Evolutionary conservation across 2,329 filamentous ascomycete genomes (phyloP).

Genomic region (Aureobasidium namibiae): DNA sequence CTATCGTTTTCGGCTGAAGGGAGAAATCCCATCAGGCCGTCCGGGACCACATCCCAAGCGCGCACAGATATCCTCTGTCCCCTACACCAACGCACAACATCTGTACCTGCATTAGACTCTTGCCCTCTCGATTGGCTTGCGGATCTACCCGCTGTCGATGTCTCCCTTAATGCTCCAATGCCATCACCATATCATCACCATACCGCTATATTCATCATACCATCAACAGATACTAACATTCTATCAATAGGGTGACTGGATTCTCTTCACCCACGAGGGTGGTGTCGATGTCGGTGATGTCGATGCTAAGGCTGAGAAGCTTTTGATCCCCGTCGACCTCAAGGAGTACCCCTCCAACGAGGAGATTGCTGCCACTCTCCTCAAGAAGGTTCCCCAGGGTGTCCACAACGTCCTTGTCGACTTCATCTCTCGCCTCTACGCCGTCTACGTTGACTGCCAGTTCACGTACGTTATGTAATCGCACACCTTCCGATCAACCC

Average conservation of each 20-base stretch:
- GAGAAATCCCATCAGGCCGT: conserved; percentile 15
- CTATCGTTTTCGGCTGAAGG: conserved; percentile 16
- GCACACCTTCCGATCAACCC: background rate
- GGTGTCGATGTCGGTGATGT: conserved; percentile 99
- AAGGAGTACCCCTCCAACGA: conserved; percentile 92
- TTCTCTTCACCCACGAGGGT: conserved; percentile 98
- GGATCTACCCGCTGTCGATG: conserved; percentile 14
- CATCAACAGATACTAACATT: background rate
- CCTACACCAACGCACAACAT: conserved; percentile 17
- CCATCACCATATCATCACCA: background rate
- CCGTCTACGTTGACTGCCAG: conserved; percentile 98
- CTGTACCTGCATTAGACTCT: conserved; percentile 12
- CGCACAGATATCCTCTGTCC: conserved; percentile 11
- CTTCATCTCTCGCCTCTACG: conserved; percentile 97
- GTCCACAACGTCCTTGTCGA: conserved; percentile 97
- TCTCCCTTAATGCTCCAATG: background rate
- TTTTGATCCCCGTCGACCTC: conserved; percentile 93
- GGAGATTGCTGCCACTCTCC: conserved; percentile 72
- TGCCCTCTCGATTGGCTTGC: background rate
- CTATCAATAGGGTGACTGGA: conserved; percentile 79
- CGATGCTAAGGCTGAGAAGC: conserved; percentile 97
- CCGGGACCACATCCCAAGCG: too few relatives aligned
- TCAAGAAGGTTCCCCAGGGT: conserved; percentile 90
- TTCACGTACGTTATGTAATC: conserved; percentile 56
- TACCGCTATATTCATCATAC: background rate